Conservation (phyloP, 179 eudicot genomes). For the Nepenthes alata region DNA sequence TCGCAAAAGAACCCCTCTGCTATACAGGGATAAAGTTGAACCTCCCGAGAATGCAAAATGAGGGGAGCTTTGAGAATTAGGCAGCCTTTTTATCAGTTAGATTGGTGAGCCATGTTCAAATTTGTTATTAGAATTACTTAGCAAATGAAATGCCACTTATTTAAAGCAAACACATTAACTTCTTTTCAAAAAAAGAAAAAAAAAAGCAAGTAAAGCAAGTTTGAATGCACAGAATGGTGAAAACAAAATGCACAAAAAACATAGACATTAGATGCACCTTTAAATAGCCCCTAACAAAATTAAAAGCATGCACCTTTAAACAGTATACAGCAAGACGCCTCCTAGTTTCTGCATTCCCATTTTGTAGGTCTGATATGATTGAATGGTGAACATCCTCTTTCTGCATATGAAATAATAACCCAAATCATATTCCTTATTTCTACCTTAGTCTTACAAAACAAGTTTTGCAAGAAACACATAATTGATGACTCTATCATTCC, state of each 20-base stretch:
- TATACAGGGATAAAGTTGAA: too few relatives aligned
- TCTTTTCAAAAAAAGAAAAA: too few relatives aligned
- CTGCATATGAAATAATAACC: conserved; percentile 28
- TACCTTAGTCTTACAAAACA: background rate
- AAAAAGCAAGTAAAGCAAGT: too few relatives aligned
- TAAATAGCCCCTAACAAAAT: conserved; percentile 1
- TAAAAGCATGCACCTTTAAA: conserved; percentile 54
- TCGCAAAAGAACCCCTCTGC: too few relatives aligned
- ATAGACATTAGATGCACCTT: conserved; percentile 3
- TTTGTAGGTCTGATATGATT: conserved; percentile 96
- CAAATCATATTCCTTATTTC: background rate
- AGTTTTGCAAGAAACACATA: background rate
- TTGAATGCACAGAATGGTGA: too few relatives aligned
- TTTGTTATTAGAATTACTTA: too few relatives aligned
- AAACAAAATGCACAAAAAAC: background rate
- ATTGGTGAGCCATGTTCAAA: too few relatives aligned
- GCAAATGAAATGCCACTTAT: too few relatives aligned
- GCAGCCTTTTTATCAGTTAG: too few relatives aligned
- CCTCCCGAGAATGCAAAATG: too few relatives aligned
- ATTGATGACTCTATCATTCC: background rate
- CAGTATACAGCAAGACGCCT: conserved; percentile 98
- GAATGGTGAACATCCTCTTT: conserved; percentile 99
- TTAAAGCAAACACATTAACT: too few relatives aligned
- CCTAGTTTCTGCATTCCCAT: conserved; percentile 97
- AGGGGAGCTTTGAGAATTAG: too few relatives aligned